Evolutionary conservation across 176 grass and related monocot species (phyloP).

Genomic region (Hordeum marinum): DNA sequence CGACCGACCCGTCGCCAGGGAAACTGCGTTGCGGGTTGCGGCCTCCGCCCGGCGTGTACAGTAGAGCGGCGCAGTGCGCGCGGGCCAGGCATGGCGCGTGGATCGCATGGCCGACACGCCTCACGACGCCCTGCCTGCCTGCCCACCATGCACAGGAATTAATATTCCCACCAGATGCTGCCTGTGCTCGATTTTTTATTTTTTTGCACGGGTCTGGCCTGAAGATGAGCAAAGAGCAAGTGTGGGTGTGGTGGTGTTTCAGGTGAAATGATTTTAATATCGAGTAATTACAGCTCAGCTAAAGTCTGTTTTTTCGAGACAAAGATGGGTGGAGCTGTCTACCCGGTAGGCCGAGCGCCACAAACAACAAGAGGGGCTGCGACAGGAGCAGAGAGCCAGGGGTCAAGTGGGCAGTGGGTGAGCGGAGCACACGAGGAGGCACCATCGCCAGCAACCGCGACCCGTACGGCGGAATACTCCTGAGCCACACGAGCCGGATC

Average conservation of each 20-base stretch:
- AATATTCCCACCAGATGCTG: not conserved
- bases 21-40: not conserved
- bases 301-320: not conserved
- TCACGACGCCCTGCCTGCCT: not conserved
- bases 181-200: too few relatives aligned
- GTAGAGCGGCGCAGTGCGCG: too few relatives aligned
- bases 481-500: not conserved
- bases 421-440: not conserved
- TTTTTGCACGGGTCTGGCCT: too few relatives aligned
- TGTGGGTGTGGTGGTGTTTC: too few relatives aligned
- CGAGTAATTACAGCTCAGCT: not conserved
- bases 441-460: not conserved
- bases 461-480: not conserved
- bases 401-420: not conserved
- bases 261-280: not conserved
- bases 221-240: too few relatives aligned
- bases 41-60: not conserved
- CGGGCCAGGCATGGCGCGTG: not conserved
- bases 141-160: not conserved
- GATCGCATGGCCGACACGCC: constrained; percentile 3
- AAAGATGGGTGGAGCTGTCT: not conserved
- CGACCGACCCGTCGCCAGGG: not conserved
- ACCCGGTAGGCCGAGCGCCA: not conserved
- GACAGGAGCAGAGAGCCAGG: not conserved
- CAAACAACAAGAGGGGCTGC: not conserved